Evolutionary conservation across 2,329 filamentous ascomycete species (phyloP), one percentile per base, ranked within the genome.

Genomic region (Cryphonectria parasitica): DNA sequence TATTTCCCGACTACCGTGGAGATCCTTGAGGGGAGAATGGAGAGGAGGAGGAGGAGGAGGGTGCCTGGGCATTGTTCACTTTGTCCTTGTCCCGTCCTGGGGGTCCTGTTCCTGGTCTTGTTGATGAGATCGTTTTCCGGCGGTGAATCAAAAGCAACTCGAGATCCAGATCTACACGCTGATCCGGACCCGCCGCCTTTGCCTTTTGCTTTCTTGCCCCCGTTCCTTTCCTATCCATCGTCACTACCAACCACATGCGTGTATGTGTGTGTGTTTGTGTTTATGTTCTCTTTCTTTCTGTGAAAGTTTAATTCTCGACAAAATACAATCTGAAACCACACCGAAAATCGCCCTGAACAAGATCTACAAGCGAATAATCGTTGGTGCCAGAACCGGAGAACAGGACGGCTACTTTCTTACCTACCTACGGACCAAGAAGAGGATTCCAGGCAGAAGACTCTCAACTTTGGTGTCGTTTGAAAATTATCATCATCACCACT

Each of bases 151-250:
- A 67, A 69, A 70, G 25, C 63, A 39, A 61, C 39, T 56, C 65
- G 64, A 64, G 62, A 64, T 54, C 69, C 71, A 69, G 64, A 68
- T 68, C 71, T 71, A 68, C 66, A 41, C 31, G 61, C 68, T 64
- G 62, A 64, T 64, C 62, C 34, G 52, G 71, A 63, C 69, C 71
- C 69, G 69, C 71, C 66, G 58, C 39, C 49, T 64, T 67, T 49
- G 19, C 45, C 25, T 68, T 66, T 61, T 49, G n/a, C 64, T 63
- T 63, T 67, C 49, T 17, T 61, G 64, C 31, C 58, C 28, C 28
- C 17, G n/a, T 39, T 7, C n/a, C 13, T 39, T 39, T 13, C 17
- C 25, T n/a, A 10, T 28, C 36, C 34, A 63, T 36, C 61, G n/a
- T 8, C 58, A 45, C 19, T 19, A 49, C 8, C 22, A 49, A 49